Base-by-base conservation (phyloP, 2,329 filamentous ascomycete genomes). In the Aschersonia sp. region DNA sequence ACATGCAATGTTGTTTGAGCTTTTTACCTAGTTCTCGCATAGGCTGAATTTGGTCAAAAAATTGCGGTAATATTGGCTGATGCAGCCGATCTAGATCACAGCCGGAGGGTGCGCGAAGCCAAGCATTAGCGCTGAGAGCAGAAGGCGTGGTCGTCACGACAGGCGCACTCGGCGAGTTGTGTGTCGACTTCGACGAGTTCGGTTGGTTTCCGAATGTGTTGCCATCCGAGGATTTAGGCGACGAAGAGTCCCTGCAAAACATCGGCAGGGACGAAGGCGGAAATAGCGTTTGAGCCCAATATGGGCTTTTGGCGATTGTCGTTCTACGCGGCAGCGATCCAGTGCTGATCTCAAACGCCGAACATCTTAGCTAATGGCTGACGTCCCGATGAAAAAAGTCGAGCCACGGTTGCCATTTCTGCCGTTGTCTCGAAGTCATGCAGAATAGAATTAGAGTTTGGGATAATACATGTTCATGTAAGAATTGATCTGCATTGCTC, bases 121-220 rank as follows among this genome's bases (percentile, higher is more conserved):
- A 79, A 53, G 76, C 73, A 0, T 59, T 63, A 0, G 71, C 69
- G 2, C 62, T 79, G 4, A 56, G 64, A 30, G 68, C 65, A 1
- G 76, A 79, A 53, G 75, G 73, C 2, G 72, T 79, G 8, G 59
- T 63, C 3, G 74, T 79, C n/a, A 61, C 63, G 10, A 63, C 57
- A 4, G 66, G 64, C 10, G 67, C 72, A 1, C 53, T 78, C 53
- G 74, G 75, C 1, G 74, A 77, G 56, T 57, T 74, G 43, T 64
- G 57, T 41, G 70, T 79, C 1, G 70, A 77, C 50, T 67, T 79
- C 46, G 62, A 52, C 0, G 62, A 67, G 43, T 76, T 67, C 52
- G 76, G 76, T 1, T 79, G 76, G 76, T 79, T 79, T 51, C 76
- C 76, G 4, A 54, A 63, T 0, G 52, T 53, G 6, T 53, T 79